Evolutionary conservation across 371 early-diverging fungal genomes (phyloP).

Genomic region (Haplosporangium sp.): DNA sequence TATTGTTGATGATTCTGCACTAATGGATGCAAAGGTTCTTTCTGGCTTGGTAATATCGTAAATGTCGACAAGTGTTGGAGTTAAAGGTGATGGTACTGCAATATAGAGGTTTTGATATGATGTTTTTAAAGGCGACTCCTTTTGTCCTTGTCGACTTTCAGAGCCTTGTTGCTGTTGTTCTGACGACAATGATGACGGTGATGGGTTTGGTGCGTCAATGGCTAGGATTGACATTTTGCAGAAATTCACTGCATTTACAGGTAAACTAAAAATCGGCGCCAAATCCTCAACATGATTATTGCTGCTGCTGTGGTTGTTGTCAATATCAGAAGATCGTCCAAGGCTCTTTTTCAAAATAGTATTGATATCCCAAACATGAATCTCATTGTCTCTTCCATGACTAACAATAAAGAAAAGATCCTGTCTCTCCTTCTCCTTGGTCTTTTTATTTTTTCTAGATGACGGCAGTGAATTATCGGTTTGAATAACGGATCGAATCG

Average conservation of each 20-base stretch:
- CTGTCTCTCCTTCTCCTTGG: not conserved
- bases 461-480: not conserved
- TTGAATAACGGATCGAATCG: constrained; percentile 1
- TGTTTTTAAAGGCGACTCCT: not conserved
- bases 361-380: constrained; percentile 53
- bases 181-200: not conserved
- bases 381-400: constrained; percentile 53
- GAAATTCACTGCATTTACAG: constrained; percentile 57
- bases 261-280: constrained; percentile 35
- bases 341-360: constrained; percentile 17
- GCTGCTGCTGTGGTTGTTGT: not conserved
- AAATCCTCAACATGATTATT: not conserved
- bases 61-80: constrained; percentile 32
- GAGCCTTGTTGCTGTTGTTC: not conserved
- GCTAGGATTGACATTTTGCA: constrained; percentile 44
- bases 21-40: constrained; percentile 34
- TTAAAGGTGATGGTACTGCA: constrained; percentile 47
- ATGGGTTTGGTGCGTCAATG: constrained; percentile 2
- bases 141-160: not conserved
- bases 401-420: constrained; percentile 27
- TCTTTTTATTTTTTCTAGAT: not conserved
- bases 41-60: constrained; percentile 52
- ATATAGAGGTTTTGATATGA: constrained; percentile 38
- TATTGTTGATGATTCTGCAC: not conserved
- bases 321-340: not conserved